These are phyloP conservation scores for Penicillium rolfsii DNA, from an alignment of 2,329 filamentous ascomycete genomes.

Conservation along the genomic window DNA sequence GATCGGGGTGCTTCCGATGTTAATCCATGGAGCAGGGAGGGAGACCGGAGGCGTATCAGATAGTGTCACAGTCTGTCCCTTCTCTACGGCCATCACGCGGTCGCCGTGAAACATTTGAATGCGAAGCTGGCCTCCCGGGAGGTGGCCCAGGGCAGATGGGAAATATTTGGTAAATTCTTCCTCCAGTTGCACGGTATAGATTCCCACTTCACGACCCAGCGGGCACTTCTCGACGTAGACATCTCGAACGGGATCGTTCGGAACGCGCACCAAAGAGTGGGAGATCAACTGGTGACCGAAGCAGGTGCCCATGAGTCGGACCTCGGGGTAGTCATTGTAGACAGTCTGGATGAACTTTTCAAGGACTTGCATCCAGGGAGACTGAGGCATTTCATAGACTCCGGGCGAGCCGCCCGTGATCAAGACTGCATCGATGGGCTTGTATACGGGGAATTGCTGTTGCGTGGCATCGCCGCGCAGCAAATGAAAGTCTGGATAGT, in stretches of 20 bases:
- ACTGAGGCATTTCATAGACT: constrained; percentile 32
- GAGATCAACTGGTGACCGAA: constrained; percentile 40
- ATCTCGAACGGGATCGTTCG: constrained; percentile 23
- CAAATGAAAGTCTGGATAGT: constrained; percentile 30
- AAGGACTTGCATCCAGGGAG: constrained; percentile 36
- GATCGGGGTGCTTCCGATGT: constrained; percentile 31
- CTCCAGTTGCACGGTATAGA: constrained; percentile 28
- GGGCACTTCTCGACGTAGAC: constrained; percentile 32
- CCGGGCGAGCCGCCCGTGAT: constrained; percentile 39
- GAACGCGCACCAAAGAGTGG: constrained; percentile 27
- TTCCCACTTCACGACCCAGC: constrained; percentile 28
- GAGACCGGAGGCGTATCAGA: constrained; percentile 28
- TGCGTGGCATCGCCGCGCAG: constrained; percentile 21
- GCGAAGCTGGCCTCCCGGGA: constrained; percentile 22
- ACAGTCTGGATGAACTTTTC: constrained; percentile 33
- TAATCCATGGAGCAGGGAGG: constrained; percentile 30
- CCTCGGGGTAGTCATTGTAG: constrained; percentile 32
- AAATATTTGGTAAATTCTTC: constrained; percentile 22
- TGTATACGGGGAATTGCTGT: constrained; percentile 17
- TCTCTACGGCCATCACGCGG: constrained; percentile 31
- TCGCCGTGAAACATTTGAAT: constrained; percentile 34
- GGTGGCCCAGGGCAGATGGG: constrained; percentile 19
- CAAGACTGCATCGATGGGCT: constrained; percentile 35
- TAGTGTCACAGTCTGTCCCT: constrained; percentile 22
- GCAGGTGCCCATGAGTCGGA: constrained; percentile 41